These are phyloP conservation scores for Vaccinium vitisidaea DNA, from an alignment of 148 eudicot genomes.

Conservation along the genomic window DNA sequence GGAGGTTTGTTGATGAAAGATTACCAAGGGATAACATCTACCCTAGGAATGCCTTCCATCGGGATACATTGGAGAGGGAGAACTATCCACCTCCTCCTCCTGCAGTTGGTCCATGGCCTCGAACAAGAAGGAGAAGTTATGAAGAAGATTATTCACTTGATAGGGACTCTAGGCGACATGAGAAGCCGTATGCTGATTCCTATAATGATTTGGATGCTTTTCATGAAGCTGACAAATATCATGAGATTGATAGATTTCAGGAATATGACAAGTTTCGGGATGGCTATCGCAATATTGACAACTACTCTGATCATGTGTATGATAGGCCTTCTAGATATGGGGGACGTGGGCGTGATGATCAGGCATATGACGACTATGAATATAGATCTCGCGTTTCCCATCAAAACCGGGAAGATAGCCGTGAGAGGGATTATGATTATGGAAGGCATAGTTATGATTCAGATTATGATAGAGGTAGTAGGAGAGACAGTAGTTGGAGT, in stretches of 20 bases:
- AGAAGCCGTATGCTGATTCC: constrained; percentile 57
- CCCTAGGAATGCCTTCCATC: constrained; percentile 63
- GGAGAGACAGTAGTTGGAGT: constrained; percentile 79
- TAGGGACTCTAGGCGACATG: constrained; percentile 76
- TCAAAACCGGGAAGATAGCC: constrained; percentile 61
- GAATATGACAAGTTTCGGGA: constrained; percentile 31
- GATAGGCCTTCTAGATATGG: constrained; percentile 72
- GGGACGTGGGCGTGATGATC: constrained; percentile 66
- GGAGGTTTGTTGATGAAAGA: constrained; percentile 87
- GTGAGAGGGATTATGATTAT: constrained; percentile 81
- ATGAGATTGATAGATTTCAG: constrained; percentile 34
- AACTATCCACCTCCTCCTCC: constrained; percentile 62
- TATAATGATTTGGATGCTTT: constrained; percentile 58
- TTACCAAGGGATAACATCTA: constrained; percentile 64
- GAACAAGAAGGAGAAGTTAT: constrained; percentile 75
- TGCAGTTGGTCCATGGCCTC: constrained; percentile 68
- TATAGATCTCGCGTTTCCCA: constrained; percentile 58
- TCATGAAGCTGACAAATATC: constrained; percentile 48
- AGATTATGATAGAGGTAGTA: constrained; percentile 74
- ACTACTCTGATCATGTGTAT: constrained; percentile 37
- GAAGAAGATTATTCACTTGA: constrained; percentile 79
- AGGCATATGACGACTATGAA: constrained; percentile 74
- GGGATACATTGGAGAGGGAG: constrained; percentile 71
- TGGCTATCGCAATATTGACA: constrained; percentile 31
- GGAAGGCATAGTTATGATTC: constrained; percentile 86